Conservation (phyloP, 2,329 filamentous ascomycete genomes). For the Ascochyta koolunga region DNA sequence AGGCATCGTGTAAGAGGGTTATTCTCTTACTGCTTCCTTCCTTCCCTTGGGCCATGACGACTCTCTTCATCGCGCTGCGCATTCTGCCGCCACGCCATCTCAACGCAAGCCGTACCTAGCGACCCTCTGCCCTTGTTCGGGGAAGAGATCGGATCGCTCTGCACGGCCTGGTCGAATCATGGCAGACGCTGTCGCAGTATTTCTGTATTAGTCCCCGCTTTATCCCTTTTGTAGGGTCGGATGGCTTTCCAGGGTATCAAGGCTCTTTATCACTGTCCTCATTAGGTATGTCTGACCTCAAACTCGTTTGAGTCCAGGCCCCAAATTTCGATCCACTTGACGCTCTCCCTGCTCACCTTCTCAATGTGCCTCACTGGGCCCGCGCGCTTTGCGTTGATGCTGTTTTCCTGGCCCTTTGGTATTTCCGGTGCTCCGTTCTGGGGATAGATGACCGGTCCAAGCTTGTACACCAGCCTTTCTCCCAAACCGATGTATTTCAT, state of each 20-base stretch:
- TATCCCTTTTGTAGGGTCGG: not conserved
- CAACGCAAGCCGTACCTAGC: no score
- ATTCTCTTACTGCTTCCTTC: no score
- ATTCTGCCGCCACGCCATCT: no score
- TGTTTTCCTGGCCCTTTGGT: slow-evolving; percentile 26
- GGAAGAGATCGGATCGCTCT: not conserved
- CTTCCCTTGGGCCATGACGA: no score
- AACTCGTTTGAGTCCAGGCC: slow-evolving; percentile 49
- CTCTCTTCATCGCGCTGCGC: no score
- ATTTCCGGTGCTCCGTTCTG: slow-evolving; percentile 16
- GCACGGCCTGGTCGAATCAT: not conserved
- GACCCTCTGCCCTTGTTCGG: no score
- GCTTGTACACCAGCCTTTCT: slow-evolving; percentile 44
- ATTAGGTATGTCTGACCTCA: slow-evolving; percentile 35
- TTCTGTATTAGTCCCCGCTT: not conserved
- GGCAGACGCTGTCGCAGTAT: not conserved
- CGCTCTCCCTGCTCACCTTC: slow-evolving; percentile 42
- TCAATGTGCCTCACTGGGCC: slow-evolving; percentile 43
- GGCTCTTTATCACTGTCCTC: not conserved
- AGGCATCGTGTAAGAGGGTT: no score
- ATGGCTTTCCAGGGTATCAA: not conserved
- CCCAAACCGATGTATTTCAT: slow-evolving; percentile 51
- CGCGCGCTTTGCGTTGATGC: slow-evolving; percentile 31
- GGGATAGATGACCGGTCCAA: slow-evolving; percentile 42
- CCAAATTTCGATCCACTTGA: slow-evolving; percentile 54